Evolutionary conservation across 331 rosid genomes (phyloP), one percentile per base, ranked within the genome.

Genomic region (Saraca asoca): DNA sequence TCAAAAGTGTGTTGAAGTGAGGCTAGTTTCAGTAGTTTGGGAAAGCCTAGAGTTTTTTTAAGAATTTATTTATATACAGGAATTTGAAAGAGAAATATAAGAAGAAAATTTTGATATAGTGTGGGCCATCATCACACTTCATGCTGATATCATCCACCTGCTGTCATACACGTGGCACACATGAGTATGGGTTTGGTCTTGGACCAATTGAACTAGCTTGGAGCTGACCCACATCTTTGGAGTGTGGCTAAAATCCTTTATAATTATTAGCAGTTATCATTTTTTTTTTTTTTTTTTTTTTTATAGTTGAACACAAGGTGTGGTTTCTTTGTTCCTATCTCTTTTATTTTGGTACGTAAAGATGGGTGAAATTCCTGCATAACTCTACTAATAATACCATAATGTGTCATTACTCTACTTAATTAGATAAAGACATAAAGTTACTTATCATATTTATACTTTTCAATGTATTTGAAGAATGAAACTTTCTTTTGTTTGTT

Each of bases 71-170:
- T 45, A 13, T 9, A 11, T 14, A 11, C 17, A 17, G 0, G 19
- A 42, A 18, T 7, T 9, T 12, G 1, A 38, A 6, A 38, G 42
- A 38, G 10, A 38, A 38, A 38, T 38, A 44, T 44, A n/a, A 18
- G 10, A n/a, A 29, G 10, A 2, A 0, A 4, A 17, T 10, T 24
- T 31, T 33, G 58, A 58, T 58, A 68, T 58, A 68, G 42, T 19
- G 69, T 74, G 82, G 78, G 80, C 69, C 84, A 89, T 87, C 80
- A 89, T 80, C 89, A 86, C 75, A 92, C 95, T 81, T 92, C 98
- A 93, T 84, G 98, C 94, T 93, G 88, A 87, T 67, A 66, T 87
- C 98, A 89, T 71, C 74, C 49, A 78, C 24, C 83, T 68, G 70
- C 63, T 58, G 66, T 39, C 58, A 55, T 78, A 78, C 87, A 81